Conservation (phyloP, 225 moss, liverwort and hornwort species). For the Ulota crispa region DNA sequence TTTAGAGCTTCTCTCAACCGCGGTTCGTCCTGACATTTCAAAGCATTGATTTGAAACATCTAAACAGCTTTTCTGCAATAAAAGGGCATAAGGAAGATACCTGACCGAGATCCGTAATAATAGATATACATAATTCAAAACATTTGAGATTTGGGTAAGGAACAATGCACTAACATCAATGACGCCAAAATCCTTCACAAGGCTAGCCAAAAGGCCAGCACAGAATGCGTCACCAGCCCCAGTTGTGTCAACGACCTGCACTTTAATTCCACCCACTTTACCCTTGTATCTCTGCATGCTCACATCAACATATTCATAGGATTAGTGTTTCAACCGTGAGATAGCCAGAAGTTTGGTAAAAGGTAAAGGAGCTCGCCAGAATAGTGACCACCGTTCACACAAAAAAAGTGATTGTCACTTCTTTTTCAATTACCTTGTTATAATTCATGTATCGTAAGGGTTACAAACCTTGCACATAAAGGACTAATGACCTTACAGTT, state of each 20-base stretch:
- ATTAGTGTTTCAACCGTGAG: slow-evolving; percentile 15
- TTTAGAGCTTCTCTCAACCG: slow-evolving; percentile 52
- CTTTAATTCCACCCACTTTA: slow-evolving; percentile 46
- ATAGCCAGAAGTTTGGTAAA: not conserved
- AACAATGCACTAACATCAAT: slow-evolving; percentile 44
- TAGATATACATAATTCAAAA: not conserved
- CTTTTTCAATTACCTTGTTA: not conserved
- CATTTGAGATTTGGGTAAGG: not conserved
- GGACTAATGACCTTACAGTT: not conserved
- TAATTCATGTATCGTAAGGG: not conserved
- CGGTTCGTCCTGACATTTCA: slow-evolving; percentile 39
- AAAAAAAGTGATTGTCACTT: not conserved
- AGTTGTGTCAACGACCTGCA: slow-evolving; percentile 56
- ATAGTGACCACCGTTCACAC: not conserved
- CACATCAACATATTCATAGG: not conserved
- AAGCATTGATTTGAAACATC: slow-evolving; percentile 8
- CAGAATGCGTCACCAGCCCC: slow-evolving; percentile 62
- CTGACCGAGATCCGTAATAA: not conserved
- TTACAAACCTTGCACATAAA: not conserved
- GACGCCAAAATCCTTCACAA: slow-evolving; percentile 44
- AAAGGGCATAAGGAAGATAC: not conserved
- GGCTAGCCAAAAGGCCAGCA: slow-evolving; percentile 50
- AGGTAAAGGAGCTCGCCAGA: not conserved
- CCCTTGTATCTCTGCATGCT: slow-evolving; percentile 43
- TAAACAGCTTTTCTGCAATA: not conserved